These are phyloP conservation scores for Helichrysum umbraculigerum DNA, from an alignment of 129 eudicot genomes.

Conservation along the genomic window DNA sequence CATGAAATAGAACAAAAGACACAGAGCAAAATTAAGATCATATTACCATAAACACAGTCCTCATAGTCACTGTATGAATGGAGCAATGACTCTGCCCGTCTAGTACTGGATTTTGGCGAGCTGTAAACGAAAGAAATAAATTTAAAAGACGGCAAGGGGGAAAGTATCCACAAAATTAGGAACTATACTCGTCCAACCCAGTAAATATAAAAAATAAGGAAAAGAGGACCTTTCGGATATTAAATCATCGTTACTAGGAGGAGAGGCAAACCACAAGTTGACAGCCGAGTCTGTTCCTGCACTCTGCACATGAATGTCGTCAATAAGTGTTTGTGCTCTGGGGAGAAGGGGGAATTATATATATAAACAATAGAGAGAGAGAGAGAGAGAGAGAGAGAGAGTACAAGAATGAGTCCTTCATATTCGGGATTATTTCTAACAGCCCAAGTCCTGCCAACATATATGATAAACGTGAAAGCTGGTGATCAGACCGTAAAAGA, in stretches of 20 bases:
- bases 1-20: constrained; percentile 5
- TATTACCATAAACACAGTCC: constrained; percentile 93
- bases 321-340: constrained; percentile 11
- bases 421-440: constrained; percentile 89
- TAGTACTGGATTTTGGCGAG: constrained; percentile 37
- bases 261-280: constrained; percentile 77
- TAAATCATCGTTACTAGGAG: constrained; percentile 45
- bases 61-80: constrained; percentile 88
- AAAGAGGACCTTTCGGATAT: constrained; percentile 56
- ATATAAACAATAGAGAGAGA: constrained; percentile 10
- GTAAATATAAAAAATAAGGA: not conserved
- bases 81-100: constrained; percentile 60
- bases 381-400: constrained; percentile 41
- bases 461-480: constrained; percentile 1
- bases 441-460: constrained; percentile 84
- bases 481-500: constrained; percentile 22
- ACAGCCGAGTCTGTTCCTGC: constrained; percentile 98
- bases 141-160: not conserved
- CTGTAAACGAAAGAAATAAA: constrained; percentile 39
- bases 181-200: not conserved
- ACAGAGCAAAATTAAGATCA: constrained; percentile 11
- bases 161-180: not conserved
- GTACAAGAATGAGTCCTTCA: constrained; percentile 80
- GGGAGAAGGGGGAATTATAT: not conserved
- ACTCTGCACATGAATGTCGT: constrained; percentile 58